These are phyloP conservation scores for Pyrrhoderma noxium DNA, from an alignment of 1,284 basidiomycete species.

Conservation along the genomic window DNA sequence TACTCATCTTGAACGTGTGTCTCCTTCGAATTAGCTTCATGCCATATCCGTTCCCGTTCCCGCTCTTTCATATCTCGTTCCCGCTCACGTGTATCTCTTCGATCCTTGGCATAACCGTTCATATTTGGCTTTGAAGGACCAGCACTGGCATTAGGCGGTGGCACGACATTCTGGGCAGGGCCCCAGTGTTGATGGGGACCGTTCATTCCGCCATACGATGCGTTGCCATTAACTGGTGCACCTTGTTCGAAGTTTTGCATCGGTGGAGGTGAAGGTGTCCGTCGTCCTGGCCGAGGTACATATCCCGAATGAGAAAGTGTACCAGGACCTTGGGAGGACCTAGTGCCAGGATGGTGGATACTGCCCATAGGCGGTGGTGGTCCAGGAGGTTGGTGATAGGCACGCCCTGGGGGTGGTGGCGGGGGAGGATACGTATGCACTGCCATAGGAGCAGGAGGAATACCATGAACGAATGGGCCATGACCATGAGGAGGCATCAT, in stretches of 20 bases:
- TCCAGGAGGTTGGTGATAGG: slow-evolving; percentile 14
- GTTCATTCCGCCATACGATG: slow-evolving; percentile 12
- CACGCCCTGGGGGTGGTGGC: slow-evolving; percentile 12
- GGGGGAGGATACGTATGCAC: slow-evolving; percentile 8
- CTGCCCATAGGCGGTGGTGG: slow-evolving; percentile 14
- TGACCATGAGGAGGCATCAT: slow-evolving; percentile 11
- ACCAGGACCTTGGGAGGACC: slow-evolving; percentile 13
- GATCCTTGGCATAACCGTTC: slow-evolving; percentile 19
- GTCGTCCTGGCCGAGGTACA: slow-evolving; percentile 8
- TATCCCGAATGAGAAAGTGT: slow-evolving; percentile 6
- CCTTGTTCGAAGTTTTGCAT: slow-evolving; percentile 14
- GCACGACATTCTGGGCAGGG: background rate
- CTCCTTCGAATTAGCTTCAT: slow-evolving; percentile 16
- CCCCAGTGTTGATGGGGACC: slow-evolving; percentile 18
- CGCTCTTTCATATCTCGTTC: slow-evolving; percentile 13
- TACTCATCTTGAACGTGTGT: slow-evolving; percentile 9
- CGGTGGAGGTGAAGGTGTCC: slow-evolving; percentile 11
- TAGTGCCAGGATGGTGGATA: slow-evolving; percentile 13
- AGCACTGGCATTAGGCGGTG: slow-evolving; percentile 8
- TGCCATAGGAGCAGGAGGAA: slow-evolving; percentile 5
- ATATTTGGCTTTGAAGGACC: slow-evolving; percentile 15
- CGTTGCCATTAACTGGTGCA: slow-evolving; percentile 11
- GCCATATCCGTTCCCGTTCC: slow-evolving; percentile 13
- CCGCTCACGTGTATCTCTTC: slow-evolving; percentile 14
- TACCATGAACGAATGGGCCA: slow-evolving; percentile 5